Percentiles rank a stretch among this genome's conserved stretches.
These are phyloP conservation scores for Penicillium sp. DNA, from an alignment of 2,329 filamentous ascomycete species.

Conservation along the genomic window DNA sequence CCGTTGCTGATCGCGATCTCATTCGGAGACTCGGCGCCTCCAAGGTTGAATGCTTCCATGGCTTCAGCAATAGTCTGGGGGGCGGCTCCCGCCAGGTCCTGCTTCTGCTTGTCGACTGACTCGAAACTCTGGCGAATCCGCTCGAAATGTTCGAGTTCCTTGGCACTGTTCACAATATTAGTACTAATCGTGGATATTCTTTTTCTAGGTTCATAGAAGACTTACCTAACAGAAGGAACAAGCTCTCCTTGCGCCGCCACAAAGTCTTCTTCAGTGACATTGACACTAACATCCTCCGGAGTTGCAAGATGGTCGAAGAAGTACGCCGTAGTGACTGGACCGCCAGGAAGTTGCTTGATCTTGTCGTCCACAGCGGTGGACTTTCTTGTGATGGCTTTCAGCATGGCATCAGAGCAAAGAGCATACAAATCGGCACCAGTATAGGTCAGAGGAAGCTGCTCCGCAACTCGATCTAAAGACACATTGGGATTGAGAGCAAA, in stretches of 20 bases:
- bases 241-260: conserved; percentile 76
- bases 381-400: conserved; percentile 94
- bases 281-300: conserved; percentile 78
- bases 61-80: conserved; percentile 40
- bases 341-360: conserved; percentile 63
- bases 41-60: conserved; percentile 36
- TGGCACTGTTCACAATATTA: conserved; percentile 59
- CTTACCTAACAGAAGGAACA: conserved; percentile 75
- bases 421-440: conserved; percentile 98
- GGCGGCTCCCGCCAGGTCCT: conserved; percentile 24
- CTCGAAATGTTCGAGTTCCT: conserved; percentile 90
- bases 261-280: conserved; percentile 89
- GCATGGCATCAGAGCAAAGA: conserved; percentile 95
- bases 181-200: conserved; percentile 9
- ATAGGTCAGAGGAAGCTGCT: conserved; percentile 86
- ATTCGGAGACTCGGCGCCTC: conserved; percentile 10
- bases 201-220: background rate
- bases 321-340: conserved; percentile 76
- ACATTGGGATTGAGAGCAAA: conserved; percentile 81
- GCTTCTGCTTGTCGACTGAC: conserved; percentile 50
- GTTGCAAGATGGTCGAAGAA: conserved; percentile 94
- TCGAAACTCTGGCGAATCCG: conserved; percentile 81
- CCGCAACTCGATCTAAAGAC: conserved; percentile 72
- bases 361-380: conserved; percentile 81
- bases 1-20: conserved; percentile 30